Evolutionary conservation across 2,329 filamentous ascomycete species (phyloP).

Genomic region (Phyllosticta ampelicida): DNA sequence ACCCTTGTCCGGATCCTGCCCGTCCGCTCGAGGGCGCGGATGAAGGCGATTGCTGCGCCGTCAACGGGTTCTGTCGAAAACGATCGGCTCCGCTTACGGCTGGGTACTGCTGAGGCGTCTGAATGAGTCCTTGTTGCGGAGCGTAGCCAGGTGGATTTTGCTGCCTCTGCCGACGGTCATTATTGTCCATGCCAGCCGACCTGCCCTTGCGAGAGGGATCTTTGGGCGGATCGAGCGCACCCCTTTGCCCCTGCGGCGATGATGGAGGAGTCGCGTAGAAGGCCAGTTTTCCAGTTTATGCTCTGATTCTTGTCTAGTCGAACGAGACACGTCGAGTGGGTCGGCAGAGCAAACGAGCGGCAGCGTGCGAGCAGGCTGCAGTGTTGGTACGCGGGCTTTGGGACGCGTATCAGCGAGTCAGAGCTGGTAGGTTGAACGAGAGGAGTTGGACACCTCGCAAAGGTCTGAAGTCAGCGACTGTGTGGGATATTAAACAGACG

Average conservation of each 20-base stretch:
- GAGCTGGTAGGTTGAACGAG: constrained; percentile 12
- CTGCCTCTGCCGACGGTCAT: constrained; percentile 62
- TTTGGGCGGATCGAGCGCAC: constrained; percentile 46
- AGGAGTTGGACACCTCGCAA: constrained; percentile 17
- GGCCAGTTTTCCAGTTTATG: constrained; percentile 50
- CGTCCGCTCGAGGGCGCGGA: constrained; percentile 29
- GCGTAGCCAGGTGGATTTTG: constrained; percentile 60
- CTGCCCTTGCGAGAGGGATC: constrained; percentile 43
- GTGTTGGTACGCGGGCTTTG: constrained; percentile 3
- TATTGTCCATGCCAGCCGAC: constrained; percentile 65
- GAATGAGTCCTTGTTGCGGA: constrained; percentile 38
- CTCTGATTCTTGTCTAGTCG: constrained; percentile 3
- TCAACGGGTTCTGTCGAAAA: constrained; percentile 36
- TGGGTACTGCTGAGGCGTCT: constrained; percentile 31
- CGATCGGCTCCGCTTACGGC: constrained; percentile 37
- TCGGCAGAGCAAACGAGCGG: constrained; percentile 8
- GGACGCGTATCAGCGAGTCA: constrained; percentile 11
- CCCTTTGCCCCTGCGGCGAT: constrained; percentile 55
- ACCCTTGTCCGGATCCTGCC: constrained; percentile 30
- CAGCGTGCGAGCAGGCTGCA: constrained; percentile 2
- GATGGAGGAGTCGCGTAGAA: constrained; percentile 51
- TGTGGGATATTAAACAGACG: constrained; percentile 26
- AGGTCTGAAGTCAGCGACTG: constrained; percentile 18
- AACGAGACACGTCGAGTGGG: constrained; percentile 8
- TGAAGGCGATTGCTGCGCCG: constrained; percentile 28